Evolutionary conservation across 164 flowering plant species (phyloP).

Genomic region (Vitis cinerea): DNA sequence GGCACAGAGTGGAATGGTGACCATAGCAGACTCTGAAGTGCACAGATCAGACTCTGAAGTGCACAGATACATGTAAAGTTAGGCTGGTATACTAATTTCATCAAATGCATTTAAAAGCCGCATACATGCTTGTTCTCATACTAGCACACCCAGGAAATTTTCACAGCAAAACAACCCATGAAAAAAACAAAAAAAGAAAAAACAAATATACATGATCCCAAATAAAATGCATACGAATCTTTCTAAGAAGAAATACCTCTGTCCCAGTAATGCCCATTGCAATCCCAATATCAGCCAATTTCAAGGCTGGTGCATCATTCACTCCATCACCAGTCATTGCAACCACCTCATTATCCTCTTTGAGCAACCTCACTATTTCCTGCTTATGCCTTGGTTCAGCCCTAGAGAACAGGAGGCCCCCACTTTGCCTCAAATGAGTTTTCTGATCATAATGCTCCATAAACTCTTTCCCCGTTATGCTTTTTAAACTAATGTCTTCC

Average conservation of each 20-base stretch:
- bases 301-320: conserved; percentile 89
- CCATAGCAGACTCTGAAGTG: no score
- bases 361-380: conserved; percentile 79
- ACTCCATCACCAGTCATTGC: conserved; percentile 99
- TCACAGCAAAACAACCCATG: no score
- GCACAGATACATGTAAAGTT: no score
- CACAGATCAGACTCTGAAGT: no score
- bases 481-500: conserved; percentile 52
- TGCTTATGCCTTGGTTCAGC: conserved; percentile 89
- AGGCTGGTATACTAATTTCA: no score
- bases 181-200: no score
- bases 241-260: conserved; percentile 52
- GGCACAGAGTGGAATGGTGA: no score
- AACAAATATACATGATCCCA: no score
- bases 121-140: no score
- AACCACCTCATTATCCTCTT: conserved; percentile 88
- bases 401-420: conserved; percentile 63
- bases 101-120: no score
- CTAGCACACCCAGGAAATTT: no score
- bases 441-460: conserved; percentile 40
- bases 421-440: conserved; percentile 40
- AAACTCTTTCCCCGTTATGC: conserved; percentile 71
- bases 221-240: no score
- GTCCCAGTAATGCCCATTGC: conserved; percentile 99
- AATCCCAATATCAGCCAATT: conserved; percentile 94